A percentile compares a stretch with the other conserved stretches of the same genome.
Evolutionary conservation across 169 alveolate species (phyloP).

Genomic region (Plasmodium adleri): DNA sequence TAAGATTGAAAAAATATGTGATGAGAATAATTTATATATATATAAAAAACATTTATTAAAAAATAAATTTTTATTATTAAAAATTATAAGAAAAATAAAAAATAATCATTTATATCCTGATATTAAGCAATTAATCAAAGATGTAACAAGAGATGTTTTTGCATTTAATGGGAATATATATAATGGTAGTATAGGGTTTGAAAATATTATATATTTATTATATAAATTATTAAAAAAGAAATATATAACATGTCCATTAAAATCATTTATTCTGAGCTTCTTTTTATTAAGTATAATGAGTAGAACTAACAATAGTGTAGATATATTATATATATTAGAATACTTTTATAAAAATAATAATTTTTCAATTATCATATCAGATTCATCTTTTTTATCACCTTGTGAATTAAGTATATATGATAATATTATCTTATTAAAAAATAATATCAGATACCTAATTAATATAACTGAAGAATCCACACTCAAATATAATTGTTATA

Average conservation of each 20-base stretch:
- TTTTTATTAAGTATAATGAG: conserved; percentile 60
- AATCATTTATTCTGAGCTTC: conserved; percentile 17
- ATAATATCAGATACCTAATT: conserved; percentile 28
- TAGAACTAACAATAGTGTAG: conserved; percentile 74
- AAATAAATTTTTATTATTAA: conserved; percentile 64
- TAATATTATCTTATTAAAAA: conserved; percentile 30
- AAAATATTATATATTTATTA: conserved; percentile 11
- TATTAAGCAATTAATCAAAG: conserved; percentile 64
- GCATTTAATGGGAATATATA: conserved; percentile 51
- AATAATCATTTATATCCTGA: conserved; percentile 50
- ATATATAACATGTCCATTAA: conserved; percentile 1
- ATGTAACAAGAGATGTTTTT: conserved; percentile 63
- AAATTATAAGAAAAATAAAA: conserved; percentile 43
- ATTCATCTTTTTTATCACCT: conserved; percentile 50
- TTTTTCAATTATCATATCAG: conserved; percentile 37
- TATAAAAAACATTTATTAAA: conserved; percentile 61
- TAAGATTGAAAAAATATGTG: conserved; percentile 19
- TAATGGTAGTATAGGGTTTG: conserved; percentile 68
- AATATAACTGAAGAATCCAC: conserved; percentile 24
- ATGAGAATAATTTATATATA: conserved; percentile 21
- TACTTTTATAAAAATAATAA: conserved; percentile 51
- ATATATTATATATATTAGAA: conserved; percentile 60
- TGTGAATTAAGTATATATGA: conserved; percentile 55
- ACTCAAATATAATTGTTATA: conserved; percentile 29
- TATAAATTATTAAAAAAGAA: conserved; percentile 47